Conservation (phyloP, 345 rosid species). For the Lumnitzera littorea region DNA sequence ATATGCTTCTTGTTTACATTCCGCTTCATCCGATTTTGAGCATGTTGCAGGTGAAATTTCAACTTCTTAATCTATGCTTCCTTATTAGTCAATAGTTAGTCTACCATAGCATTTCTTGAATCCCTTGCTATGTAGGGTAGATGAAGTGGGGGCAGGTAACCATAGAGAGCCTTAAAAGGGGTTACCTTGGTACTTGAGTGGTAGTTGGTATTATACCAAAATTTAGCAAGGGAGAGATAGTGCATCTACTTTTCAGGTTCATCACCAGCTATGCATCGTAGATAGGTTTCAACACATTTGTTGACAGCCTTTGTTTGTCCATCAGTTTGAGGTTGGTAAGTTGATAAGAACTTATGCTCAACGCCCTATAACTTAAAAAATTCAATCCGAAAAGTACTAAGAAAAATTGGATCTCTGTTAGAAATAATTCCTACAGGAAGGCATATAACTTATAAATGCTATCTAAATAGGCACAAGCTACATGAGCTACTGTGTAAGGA, state of each 20-base stretch:
- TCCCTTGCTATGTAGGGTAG: not conserved
- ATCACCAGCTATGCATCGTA: not conserved
- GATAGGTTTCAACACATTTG: not conserved
- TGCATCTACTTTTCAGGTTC: not conserved
- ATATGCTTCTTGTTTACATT: not conserved
- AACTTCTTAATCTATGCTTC: not conserved
- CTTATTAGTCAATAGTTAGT: not conserved
- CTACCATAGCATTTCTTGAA: not conserved
- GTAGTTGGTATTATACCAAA: too few species aligned
- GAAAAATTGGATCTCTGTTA: not conserved
- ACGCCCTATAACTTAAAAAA: not conserved
- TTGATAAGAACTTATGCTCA: too few species aligned
- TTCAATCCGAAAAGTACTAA: not conserved
- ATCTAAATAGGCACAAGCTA: not conserved
- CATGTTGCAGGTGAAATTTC: not conserved
- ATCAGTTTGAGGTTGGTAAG: not conserved
- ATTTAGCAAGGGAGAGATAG: not conserved
- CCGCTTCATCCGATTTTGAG: constrained; percentile 5
- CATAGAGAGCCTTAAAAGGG: constrained; percentile 3
- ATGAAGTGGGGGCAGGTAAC: not conserved
- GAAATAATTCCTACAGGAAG: not conserved
- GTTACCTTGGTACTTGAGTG: not conserved
- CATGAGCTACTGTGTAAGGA: not conserved
- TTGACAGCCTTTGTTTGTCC: not conserved
- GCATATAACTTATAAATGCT: not conserved